A percentile compares a stretch with the other conserved stretches of the same genome.
Conservation (phyloP, 2,329 filamentous ascomycete genomes). For the Capronia americana region DNA sequence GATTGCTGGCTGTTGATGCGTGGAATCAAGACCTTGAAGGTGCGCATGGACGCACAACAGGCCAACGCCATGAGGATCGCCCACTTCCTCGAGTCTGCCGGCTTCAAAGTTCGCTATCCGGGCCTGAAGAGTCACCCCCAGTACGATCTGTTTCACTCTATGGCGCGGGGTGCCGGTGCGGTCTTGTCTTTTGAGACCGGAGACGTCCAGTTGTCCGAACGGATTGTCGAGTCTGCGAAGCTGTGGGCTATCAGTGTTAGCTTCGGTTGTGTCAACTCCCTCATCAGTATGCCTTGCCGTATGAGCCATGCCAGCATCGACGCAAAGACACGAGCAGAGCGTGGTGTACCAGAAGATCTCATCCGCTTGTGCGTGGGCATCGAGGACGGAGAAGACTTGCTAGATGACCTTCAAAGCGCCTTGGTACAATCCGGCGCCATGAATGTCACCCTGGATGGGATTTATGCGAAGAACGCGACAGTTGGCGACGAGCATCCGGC, state of each 20-base stretch:
- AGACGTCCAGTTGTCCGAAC: constrained; percentile 79
- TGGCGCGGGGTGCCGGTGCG: constrained; percentile 91
- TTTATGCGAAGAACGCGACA: constrained; percentile 63
- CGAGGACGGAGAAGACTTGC: constrained; percentile 87
- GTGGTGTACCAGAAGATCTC: constrained; percentile 94
- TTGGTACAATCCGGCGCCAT: constrained; percentile 95
- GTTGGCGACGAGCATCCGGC: constrained; percentile 30
- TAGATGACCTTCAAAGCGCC: constrained; percentile 89
- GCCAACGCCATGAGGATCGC: constrained; percentile 82
- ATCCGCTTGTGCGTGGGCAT: constrained; percentile 96
- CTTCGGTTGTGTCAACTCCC: constrained; percentile 96
- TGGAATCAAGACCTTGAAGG: constrained; percentile 93
- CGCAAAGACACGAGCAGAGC: constrained; percentile 85
- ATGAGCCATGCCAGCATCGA: constrained; percentile 99
- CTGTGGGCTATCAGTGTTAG: constrained; percentile 96
- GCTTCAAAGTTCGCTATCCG: constrained; percentile 94
- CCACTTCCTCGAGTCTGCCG: constrained; percentile 80
- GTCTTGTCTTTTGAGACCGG: constrained; percentile 97
- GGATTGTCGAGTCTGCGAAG: constrained; percentile 90
- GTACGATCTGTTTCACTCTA: constrained; percentile 93
- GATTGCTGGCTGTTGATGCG: constrained; percentile 95
- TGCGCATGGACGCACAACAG: constrained; percentile 99
- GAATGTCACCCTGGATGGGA: constrained; percentile 80
- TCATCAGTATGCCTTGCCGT: constrained; percentile 99
- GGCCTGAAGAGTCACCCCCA: constrained; percentile 94